Evolutionary conservation across 2,329 filamentous ascomycete genomes (phyloP).

Genomic region (Lecanicillium sp.): DNA sequence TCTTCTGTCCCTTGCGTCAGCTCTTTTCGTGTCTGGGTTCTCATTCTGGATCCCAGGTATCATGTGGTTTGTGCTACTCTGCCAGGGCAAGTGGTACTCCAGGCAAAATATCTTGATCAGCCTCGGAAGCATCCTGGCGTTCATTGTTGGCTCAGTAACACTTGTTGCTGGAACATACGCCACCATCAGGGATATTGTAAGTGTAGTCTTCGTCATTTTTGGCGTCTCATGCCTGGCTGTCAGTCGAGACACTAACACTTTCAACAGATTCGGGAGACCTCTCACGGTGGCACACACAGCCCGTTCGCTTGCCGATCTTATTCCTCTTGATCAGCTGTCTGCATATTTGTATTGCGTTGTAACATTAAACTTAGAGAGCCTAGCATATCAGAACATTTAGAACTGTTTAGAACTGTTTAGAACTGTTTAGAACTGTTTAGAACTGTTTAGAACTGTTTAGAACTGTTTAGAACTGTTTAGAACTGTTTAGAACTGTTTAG

Average conservation of each 20-base stretch:
- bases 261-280: slow-evolving; percentile 4
- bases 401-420: too few species aligned
- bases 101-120: slow-evolving; percentile 18
- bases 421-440: too few species aligned
- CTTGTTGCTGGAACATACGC: slow-evolving; percentile 21
- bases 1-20: slow-evolving; percentile 43
- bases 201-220: slow-evolving; percentile 2
- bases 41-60: slow-evolving; percentile 29
- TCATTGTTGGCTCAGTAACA: slow-evolving; percentile 19
- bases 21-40: slow-evolving; percentile 35
- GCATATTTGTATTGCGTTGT: too few species aligned
- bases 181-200: slow-evolving; percentile 21
- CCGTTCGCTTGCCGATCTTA: slow-evolving; percentile 7
- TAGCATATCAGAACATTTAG: too few species aligned
- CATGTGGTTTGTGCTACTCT: slow-evolving; percentile 28
- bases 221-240: accelerated
- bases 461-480: too few species aligned
- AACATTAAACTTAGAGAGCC: too few species aligned
- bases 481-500: too few species aligned
- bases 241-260: not conserved
- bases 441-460: too few species aligned
- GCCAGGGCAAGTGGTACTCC: slow-evolving; percentile 17
- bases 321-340: too few species aligned
- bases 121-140: slow-evolving; percentile 17
- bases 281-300: slow-evolving; percentile 1